Percentiles rank a stretch among this genome's conserved stretches.
These are phyloP conservation scores for Fraxinus dipetala DNA, from an alignment of 305 asterid genomes.

Conservation along the genomic window DNA sequence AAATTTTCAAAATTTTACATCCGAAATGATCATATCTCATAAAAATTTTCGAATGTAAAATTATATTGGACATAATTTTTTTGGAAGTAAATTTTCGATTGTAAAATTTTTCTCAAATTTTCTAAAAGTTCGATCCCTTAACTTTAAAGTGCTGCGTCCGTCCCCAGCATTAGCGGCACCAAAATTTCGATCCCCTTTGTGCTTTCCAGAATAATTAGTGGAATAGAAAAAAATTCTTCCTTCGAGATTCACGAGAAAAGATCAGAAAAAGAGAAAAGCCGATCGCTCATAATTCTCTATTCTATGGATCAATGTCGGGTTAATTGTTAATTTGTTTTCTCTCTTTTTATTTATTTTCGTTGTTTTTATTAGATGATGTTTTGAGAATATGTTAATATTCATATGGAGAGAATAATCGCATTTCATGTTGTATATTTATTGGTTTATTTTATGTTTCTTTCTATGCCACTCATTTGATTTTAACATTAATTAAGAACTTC, in stretches of 20 bases:
- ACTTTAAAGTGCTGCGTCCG: too few relatives aligned
- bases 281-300: background rate
- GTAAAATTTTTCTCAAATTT: too few relatives aligned
- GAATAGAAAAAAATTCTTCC: background rate
- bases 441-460: background rate
- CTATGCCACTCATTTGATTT: background rate
- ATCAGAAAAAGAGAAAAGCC: background rate
- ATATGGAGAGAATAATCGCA: background rate
- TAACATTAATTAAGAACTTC: background rate
- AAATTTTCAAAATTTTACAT: too few relatives aligned
- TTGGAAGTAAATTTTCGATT: too few relatives aligned
- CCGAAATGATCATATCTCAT: too few relatives aligned
- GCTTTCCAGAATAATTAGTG: background rate
- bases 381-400: background rate
- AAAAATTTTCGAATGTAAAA: too few relatives aligned
- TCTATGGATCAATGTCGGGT: background rate
- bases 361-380: background rate
- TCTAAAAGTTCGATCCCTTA: too few relatives aligned
- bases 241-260: background rate
- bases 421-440: background rate
- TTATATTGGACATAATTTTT: too few relatives aligned
- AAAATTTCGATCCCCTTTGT: background rate
- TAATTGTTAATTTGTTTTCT: background rate
- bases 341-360: background rate
- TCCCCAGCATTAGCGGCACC: slow-evolving; percentile 11